Evolutionary conservation across 2,329 filamentous ascomycete species (phyloP), one percentile per base, ranked within the genome.

Genomic region (Aspergillus sp.): DNA sequence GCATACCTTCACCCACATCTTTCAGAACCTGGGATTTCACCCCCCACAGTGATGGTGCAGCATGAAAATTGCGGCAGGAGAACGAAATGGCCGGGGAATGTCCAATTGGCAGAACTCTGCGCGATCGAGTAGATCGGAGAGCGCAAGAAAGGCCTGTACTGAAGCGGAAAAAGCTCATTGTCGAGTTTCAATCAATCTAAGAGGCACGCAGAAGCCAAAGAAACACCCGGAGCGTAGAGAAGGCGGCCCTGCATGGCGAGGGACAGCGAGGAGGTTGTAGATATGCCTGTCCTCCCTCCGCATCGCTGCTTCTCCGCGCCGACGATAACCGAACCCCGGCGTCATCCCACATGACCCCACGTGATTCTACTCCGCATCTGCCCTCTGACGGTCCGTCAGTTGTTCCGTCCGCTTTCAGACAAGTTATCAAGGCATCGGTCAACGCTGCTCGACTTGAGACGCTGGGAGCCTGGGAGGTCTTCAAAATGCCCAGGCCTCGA

Each of bases 1-100:
- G 46, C 69, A 54, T 62, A 78, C 76, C 77, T 67, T 78, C 77
- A 20, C 77, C 77, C 49, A 78, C 77, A 67, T 78, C 77, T 54
- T 78, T 78, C 46, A 79, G 54, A 22, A 78, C 64, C 60, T 79
- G 77, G 39, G 77, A 78, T 49, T 69, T 71, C 3, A 75, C 69
- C 2, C 70, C 75, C 69, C 67, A 74, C 52, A 75, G 65, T 49
- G 69, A 62, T 10, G 73, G 62, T 18, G 69, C 68, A 51, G 67
- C 68, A 52, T 78, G 76, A 58, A 79, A 78, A 32, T 57, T 65
- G 31, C 75, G 73, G 54, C 69, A 70, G 57, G 68, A 55, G 36
- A 65, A 54, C 45, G 64, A 65, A 57, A 62, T 58, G 45, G 67
- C 58, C 56, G 67, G 63, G 54, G 63, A 67, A 57, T 61, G 60